Evolutionary conservation across 148 eudicot genomes (phyloP).

Genomic region (Diospyros lotus): DNA sequence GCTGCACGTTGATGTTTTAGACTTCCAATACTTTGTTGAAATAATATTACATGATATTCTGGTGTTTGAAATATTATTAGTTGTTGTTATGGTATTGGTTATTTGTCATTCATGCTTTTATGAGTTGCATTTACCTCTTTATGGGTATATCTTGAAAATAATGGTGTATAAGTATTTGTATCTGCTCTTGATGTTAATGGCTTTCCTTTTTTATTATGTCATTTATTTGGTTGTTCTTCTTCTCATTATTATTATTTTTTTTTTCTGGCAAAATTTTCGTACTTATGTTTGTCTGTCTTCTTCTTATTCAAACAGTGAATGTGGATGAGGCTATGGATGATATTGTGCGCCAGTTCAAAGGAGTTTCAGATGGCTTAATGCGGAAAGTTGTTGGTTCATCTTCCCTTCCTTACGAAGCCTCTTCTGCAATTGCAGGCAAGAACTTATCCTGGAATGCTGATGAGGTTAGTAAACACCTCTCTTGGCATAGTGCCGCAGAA

Average conservation of each 20-base stretch:
- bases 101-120: too few species aligned
- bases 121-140: too few species aligned
- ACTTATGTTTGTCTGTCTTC: not conserved
- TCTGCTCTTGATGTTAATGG: too few species aligned
- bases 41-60: too few species aligned
- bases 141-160: too few species aligned
- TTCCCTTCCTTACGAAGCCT: conserved; percentile 36
- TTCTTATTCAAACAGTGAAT: conserved; percentile 50
- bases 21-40: too few species aligned
- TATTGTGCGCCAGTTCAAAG: conserved; percentile 90
- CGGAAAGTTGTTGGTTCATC: conserved; percentile 69
- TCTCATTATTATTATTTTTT: not conserved
- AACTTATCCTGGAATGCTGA: conserved; percentile 53
- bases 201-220: not conserved
- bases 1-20: too few species aligned
- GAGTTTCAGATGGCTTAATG: conserved; percentile 86
- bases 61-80: too few species aligned
- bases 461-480: conserved; percentile 42
- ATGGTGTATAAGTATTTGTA: too few species aligned
- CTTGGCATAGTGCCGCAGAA: conserved; percentile 46
- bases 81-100: too few species aligned
- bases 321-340: conserved; percentile 99
- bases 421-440: conserved; percentile 35
- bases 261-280: not conserved
- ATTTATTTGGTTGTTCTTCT: not conserved